phyloP scores from a whole-genome alignment of 23 red algal genomes.

The Cyanidium caldarium region DNA sequence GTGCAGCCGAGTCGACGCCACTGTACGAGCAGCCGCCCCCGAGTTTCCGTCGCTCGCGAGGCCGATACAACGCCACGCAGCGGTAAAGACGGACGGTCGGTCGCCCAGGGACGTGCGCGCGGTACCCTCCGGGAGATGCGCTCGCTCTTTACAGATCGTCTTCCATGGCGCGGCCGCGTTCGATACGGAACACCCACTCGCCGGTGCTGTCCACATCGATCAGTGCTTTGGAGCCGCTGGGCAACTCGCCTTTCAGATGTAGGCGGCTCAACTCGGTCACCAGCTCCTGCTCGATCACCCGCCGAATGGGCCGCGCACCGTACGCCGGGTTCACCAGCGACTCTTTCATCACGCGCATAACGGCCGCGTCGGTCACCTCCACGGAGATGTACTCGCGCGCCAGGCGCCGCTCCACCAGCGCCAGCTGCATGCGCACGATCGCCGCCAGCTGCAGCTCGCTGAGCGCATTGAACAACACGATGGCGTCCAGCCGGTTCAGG shows the following conservation, averaged over 20 bases:
- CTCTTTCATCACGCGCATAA: constrained; percentile 7
- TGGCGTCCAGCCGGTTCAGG: constrained; percentile 25
- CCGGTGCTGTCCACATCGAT: background rate
- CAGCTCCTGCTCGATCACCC: constrained; percentile 30
- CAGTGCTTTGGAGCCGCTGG: background rate
- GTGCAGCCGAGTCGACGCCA: too few relatives aligned
- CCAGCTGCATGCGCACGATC: constrained; percentile 25
- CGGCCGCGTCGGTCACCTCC: background rate
- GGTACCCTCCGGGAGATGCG: too few relatives aligned
- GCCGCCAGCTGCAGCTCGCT: background rate
- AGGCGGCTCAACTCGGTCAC: constrained; percentile 22
- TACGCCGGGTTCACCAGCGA: constrained; percentile 13
- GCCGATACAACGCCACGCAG: too few relatives aligned
- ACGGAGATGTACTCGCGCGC: constrained; percentile 13
- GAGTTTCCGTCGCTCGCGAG: too few relatives aligned
- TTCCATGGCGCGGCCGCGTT: background rate
- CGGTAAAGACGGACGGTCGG: too few relatives aligned
- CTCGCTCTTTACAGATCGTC: too few relatives aligned
- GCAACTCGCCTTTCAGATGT: background rate
- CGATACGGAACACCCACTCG: background rate
- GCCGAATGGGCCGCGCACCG: constrained; percentile 27
- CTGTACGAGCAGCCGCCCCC: too few relatives aligned
- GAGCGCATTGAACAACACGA: constrained; percentile 27
- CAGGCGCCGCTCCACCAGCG: constrained; percentile 8
- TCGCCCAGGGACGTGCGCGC: too few relatives aligned